A percentile compares a stretch with the other conserved stretches of the same genome.
Conservation (phyloP, 768 basidiomycete species). For the Hortiboletus campestris region DNA sequence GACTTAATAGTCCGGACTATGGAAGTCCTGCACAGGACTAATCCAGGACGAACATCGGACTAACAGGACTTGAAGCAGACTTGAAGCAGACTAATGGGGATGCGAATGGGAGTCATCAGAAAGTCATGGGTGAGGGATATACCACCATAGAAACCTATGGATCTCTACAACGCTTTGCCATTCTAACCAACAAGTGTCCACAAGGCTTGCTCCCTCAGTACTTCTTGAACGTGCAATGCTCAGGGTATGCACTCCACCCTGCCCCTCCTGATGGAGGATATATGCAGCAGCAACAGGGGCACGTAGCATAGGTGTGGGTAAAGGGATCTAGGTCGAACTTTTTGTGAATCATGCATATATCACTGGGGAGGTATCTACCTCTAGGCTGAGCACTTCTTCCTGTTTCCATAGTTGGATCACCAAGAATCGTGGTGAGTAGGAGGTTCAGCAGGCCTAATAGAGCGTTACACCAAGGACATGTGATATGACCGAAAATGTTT, state of each 20-base stretch:
- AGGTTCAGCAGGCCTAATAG: background rate
- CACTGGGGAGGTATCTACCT: background rate
- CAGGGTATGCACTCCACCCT: constrained; percentile 9
- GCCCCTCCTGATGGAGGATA: constrained; percentile 3
- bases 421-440: background rate
- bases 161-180: background rate
- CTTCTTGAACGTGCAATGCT: constrained; percentile 18
- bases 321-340: constrained; percentile 18
- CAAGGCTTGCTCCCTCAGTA: constrained; percentile 16
- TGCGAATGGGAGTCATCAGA: too few species aligned
- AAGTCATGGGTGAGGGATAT: too few species aligned
- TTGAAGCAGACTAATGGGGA: too few species aligned
- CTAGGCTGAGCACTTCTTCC: background rate
- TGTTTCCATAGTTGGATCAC: too few species aligned
- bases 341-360: constrained; percentile 18
- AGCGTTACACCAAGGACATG: background rate
- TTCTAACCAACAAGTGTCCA: constrained; percentile 1
- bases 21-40: too few species aligned
- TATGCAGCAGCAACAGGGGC: constrained; percentile 26
- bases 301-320: constrained; percentile 22
- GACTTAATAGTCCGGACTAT: too few species aligned
- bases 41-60: too few species aligned
- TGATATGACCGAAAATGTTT: background rate
- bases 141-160: too few species aligned
- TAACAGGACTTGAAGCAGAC: too few species aligned